Evolutionary conservation across 2,329 filamentous ascomycete species (phyloP), one percentile per base, ranked within the genome.

Genomic region (Elsinoe batatas): DNA sequence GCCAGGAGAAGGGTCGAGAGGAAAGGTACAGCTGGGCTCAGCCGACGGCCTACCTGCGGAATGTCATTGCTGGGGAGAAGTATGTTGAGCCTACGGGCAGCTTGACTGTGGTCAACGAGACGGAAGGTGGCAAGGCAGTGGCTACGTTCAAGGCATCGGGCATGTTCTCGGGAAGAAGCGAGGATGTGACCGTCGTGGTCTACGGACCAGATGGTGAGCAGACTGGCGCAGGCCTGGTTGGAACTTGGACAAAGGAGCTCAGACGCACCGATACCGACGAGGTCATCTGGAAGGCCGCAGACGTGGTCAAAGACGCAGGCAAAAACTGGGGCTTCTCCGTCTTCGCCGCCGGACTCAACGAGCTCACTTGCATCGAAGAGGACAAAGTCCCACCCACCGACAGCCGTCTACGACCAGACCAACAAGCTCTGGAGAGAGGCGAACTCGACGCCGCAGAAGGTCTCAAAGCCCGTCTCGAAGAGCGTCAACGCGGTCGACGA

Each of bases 1-100:
- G 6, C 5, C 40, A 18, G 51, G 51, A 12, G 1, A 20, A 53
- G 47, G 54, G 47, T 78, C 79, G 6, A 56, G 61, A 18, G n/a
- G 91, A 97, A 67, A 79, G 83, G 58, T 98, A 91, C 73, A 91
- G 84, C 63, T 98, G 90, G 89, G 85, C 80, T 44, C 79, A 88
- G 15, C 89, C 91, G 1, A 95, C 89, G 3, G 88, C 87, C 61
- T 97, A 96, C 72, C 73, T 98, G 55, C 83, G 93, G 47, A 98
- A 98, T 68, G 89, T 98, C 53, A 94, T 98, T 56, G 91, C 95
- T 64, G 93, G 93, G 37, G 93, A 98, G 71, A 98, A 97, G 71
- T 98, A 98, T 67, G 83, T 97, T 11, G 93, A 98, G 71, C 93
- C 93, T 0, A 88, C 94, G 0, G 91, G 91, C 44, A 88, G 81